phyloP scores from a whole-genome alignment of 2,329 filamentous ascomycete species.

The Phialophora tarda region DNA sequence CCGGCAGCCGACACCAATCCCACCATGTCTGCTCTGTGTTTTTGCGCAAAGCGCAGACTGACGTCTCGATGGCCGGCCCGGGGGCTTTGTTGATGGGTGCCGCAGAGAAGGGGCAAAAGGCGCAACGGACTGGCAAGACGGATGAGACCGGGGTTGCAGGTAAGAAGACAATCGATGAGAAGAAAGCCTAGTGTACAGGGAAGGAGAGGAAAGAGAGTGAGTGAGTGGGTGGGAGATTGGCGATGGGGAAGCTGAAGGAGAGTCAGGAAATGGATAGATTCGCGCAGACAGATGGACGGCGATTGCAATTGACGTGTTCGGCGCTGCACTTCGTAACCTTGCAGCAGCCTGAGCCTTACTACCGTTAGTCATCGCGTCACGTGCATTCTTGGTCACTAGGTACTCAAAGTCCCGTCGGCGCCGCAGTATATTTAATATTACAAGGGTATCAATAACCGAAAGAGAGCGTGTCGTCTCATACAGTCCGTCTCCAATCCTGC shows the following conservation, averaged over 20 bases:
- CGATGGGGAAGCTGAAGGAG: slow-evolving; percentile 21
- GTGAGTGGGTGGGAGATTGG: slow-evolving; percentile 9
- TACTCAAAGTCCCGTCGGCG: not conserved
- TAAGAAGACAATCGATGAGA: slow-evolving; percentile 23
- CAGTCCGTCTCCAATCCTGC: slow-evolving; percentile 3
- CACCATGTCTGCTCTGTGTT: slow-evolving; percentile 66
- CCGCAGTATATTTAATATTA: slow-evolving; percentile 23
- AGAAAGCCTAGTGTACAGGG: slow-evolving; percentile 37
- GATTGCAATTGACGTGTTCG: slow-evolving; percentile 13
- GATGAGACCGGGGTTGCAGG: slow-evolving; percentile 12
- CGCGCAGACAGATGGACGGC: slow-evolving; percentile 24
- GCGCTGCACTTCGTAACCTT: slow-evolving; percentile 12
- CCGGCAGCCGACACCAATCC: slow-evolving; percentile 92
- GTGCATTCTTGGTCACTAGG: not conserved
- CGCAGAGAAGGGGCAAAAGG: slow-evolving; percentile 20
- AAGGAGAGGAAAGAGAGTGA: slow-evolving; percentile 21
- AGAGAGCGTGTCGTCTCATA: slow-evolving; percentile 6
- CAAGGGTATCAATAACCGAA: slow-evolving; percentile 32
- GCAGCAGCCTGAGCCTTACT: slow-evolving; percentile 11
- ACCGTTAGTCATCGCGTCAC: slow-evolving; percentile 6
- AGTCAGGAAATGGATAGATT: slow-evolving; percentile 23
- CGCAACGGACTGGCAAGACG: slow-evolving; percentile 11
- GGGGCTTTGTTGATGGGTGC: slow-evolving; percentile 27
- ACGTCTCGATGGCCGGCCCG: slow-evolving; percentile 4
- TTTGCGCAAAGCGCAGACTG: slow-evolving; percentile 20